Evolutionary conservation across 176 grass and related monocot species (phyloP), one percentile per base, ranked within the genome.

Genomic region (Oryza punctata): DNA sequence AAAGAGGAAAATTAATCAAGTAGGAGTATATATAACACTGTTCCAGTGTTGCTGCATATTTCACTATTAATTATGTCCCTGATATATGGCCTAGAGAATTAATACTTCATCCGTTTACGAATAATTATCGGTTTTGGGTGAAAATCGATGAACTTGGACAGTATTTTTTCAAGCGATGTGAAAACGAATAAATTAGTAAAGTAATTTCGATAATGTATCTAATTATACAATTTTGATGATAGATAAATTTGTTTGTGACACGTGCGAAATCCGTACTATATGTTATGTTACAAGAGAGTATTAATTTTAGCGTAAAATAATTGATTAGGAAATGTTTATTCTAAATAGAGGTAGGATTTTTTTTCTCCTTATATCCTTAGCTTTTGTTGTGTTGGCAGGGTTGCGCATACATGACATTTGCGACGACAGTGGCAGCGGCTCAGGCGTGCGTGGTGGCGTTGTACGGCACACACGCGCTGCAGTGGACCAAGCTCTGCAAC

Each of bases 401-500:
- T 0, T 89, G 84, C 35, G 85, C 93, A 47, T 99, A 99, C 49
- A 13, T 80, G 57, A 79, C 78, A 33, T 99, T 99, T 63, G 91
- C 82, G 65, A 85, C 81, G 27, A 91, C 89, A 40, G 77, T 91
- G 78, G 93, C 91, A 24, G 93, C 89, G 50, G 32, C 86, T 71
- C 91, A 99, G 88, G 88, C 82, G 5, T 90, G 93, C 35, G 0
- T 88, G 75, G 71, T 94, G 21, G 93, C 97, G 13, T 25, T 94
- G 38, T 78, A 63, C 7, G 93, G 97, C 59, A 73, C 77, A 59
- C 29, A 54, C 12, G 72, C 47, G 29, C 44, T 99, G 65, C 91
- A 96, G 83, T 99, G 97, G 97, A 86, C 14, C 68, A 99, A 89
- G 89, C 80, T 99, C 59, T 99, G 97, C 86, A 94, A 99, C 89